Evolutionary conservation across 164 flowering plant genomes (phyloP), one percentile per base, ranked within the genome.

Genomic region (Berberis thunbergii): DNA sequence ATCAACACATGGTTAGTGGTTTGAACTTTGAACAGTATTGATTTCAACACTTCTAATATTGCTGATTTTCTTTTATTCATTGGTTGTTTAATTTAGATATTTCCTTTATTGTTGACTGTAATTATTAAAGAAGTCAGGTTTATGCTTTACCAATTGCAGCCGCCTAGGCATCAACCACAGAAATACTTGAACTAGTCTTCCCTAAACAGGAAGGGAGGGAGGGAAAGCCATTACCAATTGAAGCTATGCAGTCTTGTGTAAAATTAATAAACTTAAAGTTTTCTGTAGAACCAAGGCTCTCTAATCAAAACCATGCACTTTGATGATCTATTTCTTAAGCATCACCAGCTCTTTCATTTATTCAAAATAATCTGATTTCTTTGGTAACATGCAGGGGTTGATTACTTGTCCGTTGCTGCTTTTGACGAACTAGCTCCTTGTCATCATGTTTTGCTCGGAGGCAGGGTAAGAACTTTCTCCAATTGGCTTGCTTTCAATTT

Each of bases 321-420:
- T 10, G 55, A 12, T 52, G 41, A 56, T 56, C 38, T 6, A 38
- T 13, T 2, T 40, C 42, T 38, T 38, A 3, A 13, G 41, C 41
- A 56, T 7, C 4, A 10, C 41, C 41, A 13, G 41, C 10, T 52
- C n/a, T 26, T 11, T 26, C 10, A 52, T 10, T 4, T 56, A 13
- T 13, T 40, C 7, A 56, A 38, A 13, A 56, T 6, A 56, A 39
- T 56, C 39, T 13, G 26, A 40, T 56, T 56, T 38, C 7, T 56
- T 56, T 56, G 39, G 7, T 56, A 7, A 13, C 42, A 62, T 66
- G n/a, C 79, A 91, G 98, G 98, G 53, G 57, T 83, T 78, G 97
- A 94, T 78, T 94, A 88, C 80, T 74, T 94, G 70, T 88, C 95
- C 63, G 97, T 75, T 65, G 98, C 98, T 74, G 87, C 97, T 41